phyloP scores from a whole-genome alignment of 768 basidiomycete genomes.

The Coprinopsis cinerea region DNA sequence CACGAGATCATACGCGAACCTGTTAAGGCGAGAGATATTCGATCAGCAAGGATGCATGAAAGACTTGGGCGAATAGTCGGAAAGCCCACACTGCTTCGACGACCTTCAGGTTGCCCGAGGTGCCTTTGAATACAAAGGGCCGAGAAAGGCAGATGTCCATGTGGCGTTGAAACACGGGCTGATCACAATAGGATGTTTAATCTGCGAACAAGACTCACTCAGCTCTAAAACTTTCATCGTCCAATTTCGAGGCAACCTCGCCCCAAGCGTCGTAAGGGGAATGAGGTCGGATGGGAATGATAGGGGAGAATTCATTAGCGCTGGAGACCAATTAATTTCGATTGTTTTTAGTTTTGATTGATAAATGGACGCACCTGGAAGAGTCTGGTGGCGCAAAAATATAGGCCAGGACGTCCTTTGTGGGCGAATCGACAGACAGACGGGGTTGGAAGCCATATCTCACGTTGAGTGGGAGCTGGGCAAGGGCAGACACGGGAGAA shows the following conservation, averaged over 20 bases:
- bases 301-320: conserved; percentile 34
- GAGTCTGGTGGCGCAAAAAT: conserved; percentile 72
- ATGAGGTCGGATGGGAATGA: conserved; percentile 28
- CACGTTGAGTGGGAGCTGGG: conserved; percentile 34
- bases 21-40: conserved; percentile 26
- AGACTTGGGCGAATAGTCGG: conserved; percentile 14
- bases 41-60: conserved; percentile 10
- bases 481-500: conserved; percentile 19
- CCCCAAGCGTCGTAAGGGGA: conserved; percentile 69
- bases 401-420: conserved; percentile 62
- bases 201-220: conserved; percentile 60
- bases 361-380: conserved; percentile 30
- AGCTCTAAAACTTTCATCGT: conserved; percentile 66
- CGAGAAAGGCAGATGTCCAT: conserved; percentile 4
- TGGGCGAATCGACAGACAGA: conserved; percentile 53
- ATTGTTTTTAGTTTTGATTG: conserved; percentile 10
- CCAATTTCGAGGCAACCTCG: conserved; percentile 63
- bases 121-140: conserved; percentile 8
- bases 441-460: conserved; percentile 46
- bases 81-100: too few species aligned
- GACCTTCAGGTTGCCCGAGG: too few species aligned
- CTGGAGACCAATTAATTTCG: conserved; percentile 11
- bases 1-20: conserved; percentile 88
- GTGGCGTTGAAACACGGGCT: conserved; percentile 10
- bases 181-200: conserved; percentile 22